These are phyloP conservation scores for Neoscytalidium dimidiatum DNA, from an alignment of 2,329 filamentous ascomycete genomes.

Conservation along the genomic window DNA sequence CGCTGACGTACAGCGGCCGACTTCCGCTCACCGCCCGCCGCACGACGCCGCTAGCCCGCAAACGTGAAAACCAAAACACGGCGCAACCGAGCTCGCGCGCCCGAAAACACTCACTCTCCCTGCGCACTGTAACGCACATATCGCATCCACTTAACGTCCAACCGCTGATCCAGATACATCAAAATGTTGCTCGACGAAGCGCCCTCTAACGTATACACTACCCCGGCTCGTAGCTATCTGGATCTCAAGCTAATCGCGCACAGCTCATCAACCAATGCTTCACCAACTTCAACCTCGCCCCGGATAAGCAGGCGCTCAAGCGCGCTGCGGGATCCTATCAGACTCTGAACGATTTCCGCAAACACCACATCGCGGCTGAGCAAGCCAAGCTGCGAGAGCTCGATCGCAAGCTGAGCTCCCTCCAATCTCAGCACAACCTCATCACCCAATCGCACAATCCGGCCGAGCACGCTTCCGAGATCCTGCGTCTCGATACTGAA, in stretches of 20 bases:
- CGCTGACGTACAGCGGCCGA: slow-evolving; percentile 12
- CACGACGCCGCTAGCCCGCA: slow-evolving; percentile 9
- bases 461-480: slow-evolving; percentile 77
- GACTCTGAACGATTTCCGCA: slow-evolving; percentile 81
- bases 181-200: slow-evolving; percentile 95
- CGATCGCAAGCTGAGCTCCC: slow-evolving; percentile 72
- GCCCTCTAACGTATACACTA: slow-evolving; percentile 75
- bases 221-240: not conserved
- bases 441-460: slow-evolving; percentile 74
- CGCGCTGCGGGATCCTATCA: slow-evolving; percentile 83
- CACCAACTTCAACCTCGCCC: slow-evolving; percentile 90
- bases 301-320: slow-evolving; percentile 80
- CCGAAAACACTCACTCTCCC: not conserved
- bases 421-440: slow-evolving; percentile 75
- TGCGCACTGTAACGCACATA: not conserved
- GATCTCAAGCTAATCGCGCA: slow-evolving; percentile 2
- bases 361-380: slow-evolving; percentile 48
- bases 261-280: slow-evolving; percentile 91
- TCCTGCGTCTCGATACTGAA: slow-evolving; percentile 83
- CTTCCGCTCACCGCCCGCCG: not conserved
- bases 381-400: slow-evolving; percentile 55
- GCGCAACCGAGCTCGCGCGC: not conserved
- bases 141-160: not conserved
- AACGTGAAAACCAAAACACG: slow-evolving; percentile 16
- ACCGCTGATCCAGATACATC: slow-evolving; percentile 23